Base-by-base conservation (phyloP, 441 rosid genomes). In the Populus hybrid region DNA sequence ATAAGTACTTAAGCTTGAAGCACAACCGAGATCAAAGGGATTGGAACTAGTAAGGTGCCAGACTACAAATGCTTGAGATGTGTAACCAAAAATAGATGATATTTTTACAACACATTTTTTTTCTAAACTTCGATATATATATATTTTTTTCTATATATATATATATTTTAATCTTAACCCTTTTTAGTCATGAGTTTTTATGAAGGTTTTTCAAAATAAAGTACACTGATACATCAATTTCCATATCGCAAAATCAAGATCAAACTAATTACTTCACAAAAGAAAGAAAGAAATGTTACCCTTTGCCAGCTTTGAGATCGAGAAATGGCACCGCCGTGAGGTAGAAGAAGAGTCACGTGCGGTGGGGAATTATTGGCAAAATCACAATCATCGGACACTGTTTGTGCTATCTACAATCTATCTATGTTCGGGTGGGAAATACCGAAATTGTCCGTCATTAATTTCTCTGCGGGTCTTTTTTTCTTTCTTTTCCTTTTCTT, bases 271-370 rank as follows among this genome's bases (percentile, higher is more conserved):
- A 65, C 20, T 53, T 18, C 1, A 23, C 46, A 7, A 32, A 9
- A 68, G 67, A 32, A 75, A 26, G 10, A 8, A 10, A 18, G 40
- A 32, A 9, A 42, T 4, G n/a, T 20, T 90, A 88, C 92, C 94
- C 90, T 80, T 76, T 77, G 6, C 92, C 90, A 32, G 81, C 86
- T 79, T 80, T 84, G 86, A 89, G 68, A 81, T 89, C 90, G 69
- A 84, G 72, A 71, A 83, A 72, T 10, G 90, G 81, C 10, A 63
- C 26, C 1, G 77, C 79, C 73, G 74, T 10, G 79, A 65, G 46
- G 72, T 26, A 8, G 81, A 0, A 35, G 8, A 24, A 77, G 0
- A 16, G 75, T 28, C 67, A 69, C n/a, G 77, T 72, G 80, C 18
- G 70, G 50, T 32, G 38, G 38, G 63, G 63, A 53, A 69, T 50